Percentiles rank a stretch among this genome's conserved stretches.
Evolutionary conservation across 345 rosid species (phyloP).

Genomic region (Pseudoturritis turrita): DNA sequence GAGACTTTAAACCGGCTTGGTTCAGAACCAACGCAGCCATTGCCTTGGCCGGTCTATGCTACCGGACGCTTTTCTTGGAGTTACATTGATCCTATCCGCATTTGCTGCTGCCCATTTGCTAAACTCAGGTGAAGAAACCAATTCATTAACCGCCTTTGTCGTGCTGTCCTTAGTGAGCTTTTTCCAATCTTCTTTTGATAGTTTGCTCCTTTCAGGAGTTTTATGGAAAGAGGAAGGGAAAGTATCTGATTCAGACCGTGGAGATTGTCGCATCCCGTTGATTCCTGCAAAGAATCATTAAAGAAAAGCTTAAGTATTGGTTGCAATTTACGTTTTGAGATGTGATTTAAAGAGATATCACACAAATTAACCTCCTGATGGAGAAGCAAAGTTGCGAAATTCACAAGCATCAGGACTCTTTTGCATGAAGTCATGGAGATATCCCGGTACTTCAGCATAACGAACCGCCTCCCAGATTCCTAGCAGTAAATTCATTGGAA

Average conservation of each 20-base stretch:
- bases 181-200: conserved; percentile 58
- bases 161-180: conserved; percentile 57
- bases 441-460: conserved; percentile 41
- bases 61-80: conserved; percentile 38
- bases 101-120: conserved; percentile 71
- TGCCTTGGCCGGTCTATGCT: conserved; percentile 28
- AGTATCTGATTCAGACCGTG: conserved; percentile 39
- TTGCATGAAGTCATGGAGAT: conserved; percentile 33
- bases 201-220: conserved; percentile 62
- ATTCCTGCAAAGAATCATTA: conserved; percentile 36
- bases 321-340: conserved; percentile 1
- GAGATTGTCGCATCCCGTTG: conserved; percentile 24
- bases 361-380: conserved; percentile 23
- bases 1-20: background rate
- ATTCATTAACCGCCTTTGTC: conserved; percentile 60
- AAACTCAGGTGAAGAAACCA: conserved; percentile 78
- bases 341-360: background rate
- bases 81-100: conserved; percentile 72
- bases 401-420: conserved; percentile 34
- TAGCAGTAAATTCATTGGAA: conserved; percentile 34
- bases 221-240: conserved; percentile 63
- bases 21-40: conserved; percentile 50
- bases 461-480: conserved; percentile 32
- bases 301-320: background rate
- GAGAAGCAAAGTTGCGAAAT: conserved; percentile 10